phyloP scores from a whole-genome alignment of 768 basidiomycete genomes.

The Strobilomyces dryophilus region DNA sequence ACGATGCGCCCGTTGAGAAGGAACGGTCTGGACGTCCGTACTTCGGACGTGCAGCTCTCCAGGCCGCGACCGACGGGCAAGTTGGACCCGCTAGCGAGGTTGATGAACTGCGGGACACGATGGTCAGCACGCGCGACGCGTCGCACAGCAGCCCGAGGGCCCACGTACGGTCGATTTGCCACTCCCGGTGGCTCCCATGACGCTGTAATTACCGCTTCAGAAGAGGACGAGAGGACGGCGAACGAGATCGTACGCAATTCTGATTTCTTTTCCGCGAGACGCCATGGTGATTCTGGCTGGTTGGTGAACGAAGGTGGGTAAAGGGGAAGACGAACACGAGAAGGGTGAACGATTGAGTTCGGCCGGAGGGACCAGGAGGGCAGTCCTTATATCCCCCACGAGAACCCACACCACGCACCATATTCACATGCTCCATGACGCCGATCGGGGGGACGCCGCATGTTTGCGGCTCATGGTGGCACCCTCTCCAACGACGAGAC shows the following conservation, averaged over 20 bases:
- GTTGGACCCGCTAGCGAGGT: constrained; percentile 45
- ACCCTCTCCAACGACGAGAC: neutral
- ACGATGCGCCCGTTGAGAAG: constrained; percentile 41
- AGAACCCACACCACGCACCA: constrained; percentile 4
- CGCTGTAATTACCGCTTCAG: constrained; percentile 18
- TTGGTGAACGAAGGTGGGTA: neutral
- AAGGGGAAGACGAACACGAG: neutral
- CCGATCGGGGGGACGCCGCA: constrained; percentile 3
- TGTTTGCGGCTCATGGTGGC: constrained; percentile 14
- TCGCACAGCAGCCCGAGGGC: neutral
- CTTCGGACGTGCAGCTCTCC: constrained; percentile 47
- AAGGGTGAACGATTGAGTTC: neutral
- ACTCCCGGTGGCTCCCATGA: constrained; percentile 35
- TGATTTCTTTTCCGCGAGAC: constrained; percentile 25
- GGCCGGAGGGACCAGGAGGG: neutral
- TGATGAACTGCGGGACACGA: constrained; percentile 43
- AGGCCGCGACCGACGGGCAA: constrained; percentile 43
- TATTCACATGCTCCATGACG: constrained; percentile 10
- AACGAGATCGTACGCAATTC: constrained; percentile 28
- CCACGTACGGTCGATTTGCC: constrained; percentile 33
- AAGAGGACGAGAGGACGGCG: neutral
- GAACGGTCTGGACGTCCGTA: constrained; percentile 43
- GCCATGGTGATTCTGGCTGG: constrained; percentile 20
- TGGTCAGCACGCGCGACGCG: neutral
- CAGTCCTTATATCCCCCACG: constrained; percentile 16